Evolutionary conservation across 768 basidiomycete genomes (phyloP), one percentile per base, ranked within the genome.

Genomic region (Leccinum pellstonianum): DNA sequence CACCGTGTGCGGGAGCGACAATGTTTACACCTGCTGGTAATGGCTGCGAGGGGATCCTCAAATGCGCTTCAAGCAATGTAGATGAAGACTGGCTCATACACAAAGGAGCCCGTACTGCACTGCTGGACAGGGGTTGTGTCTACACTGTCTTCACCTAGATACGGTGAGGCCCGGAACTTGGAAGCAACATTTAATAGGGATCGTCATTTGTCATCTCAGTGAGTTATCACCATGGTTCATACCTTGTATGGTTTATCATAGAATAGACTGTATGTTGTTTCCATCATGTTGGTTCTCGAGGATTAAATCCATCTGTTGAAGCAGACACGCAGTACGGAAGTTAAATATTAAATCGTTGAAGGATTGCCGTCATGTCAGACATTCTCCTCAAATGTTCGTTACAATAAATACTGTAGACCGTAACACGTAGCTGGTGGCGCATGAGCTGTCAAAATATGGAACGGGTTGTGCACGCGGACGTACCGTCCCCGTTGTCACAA

Each of bases 401-500:
- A 46, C 12, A 35, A 35, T 14, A 5, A 19, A 11, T 17, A 46
- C 5, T 11, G 10, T 46, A 46, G 4, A 19, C 10, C 19, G n/a
- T 46, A 46, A 19, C 19, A 46, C 10, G 19, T 46, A 46, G 17
- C 5, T 19, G 5, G n/a, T 46, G 10, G 17, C 19, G 43, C 43
- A 46, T 46, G n/a, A 43, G n/a, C 41, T n/a, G n/a, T 43, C 17
- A 43, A 10, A 11, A 19, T 19, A 19, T 19, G 2, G n/a, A 19
- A 46, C 19, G n/a, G 19, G 43, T 11, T 46, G 38, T 41, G n/a
- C n/a, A 46, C 41, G 4, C 4, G 43, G n/a, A 46, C 3, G 10
- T 10, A 41, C 41, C 41, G n/a, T 43, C 41, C 41, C 41, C 15
- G 10, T 52, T 41, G n/a, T 58, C 56, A 66, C 55, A 35, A n/a